Evolutionary conservation across 2,329 filamentous ascomycete species (phyloP).

Genomic region (Zymoseptoria brevis): DNA sequence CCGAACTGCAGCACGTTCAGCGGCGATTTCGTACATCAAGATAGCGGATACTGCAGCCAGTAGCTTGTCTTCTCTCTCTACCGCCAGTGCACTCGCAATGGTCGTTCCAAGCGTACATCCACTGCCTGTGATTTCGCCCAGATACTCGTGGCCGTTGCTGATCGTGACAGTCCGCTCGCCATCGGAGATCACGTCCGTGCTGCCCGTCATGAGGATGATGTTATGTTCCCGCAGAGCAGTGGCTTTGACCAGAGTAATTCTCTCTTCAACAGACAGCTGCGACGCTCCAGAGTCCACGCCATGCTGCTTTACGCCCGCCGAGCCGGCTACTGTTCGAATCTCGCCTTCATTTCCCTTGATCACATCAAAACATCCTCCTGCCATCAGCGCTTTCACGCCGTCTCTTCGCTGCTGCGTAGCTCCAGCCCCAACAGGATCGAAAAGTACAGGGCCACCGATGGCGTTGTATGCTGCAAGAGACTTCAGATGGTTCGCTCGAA

Average conservation of each 20-base stretch:
- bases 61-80: conserved; percentile 57
- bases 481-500: conserved; percentile 60
- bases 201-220: conserved; percentile 75
- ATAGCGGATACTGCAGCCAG: conserved; percentile 64
- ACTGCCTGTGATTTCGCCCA: conserved; percentile 62
- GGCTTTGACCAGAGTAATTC: conserved; percentile 53
- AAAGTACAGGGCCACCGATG: conserved; percentile 64
- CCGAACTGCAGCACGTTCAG: conserved; percentile 55
- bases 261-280: conserved; percentile 45
- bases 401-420: conserved; percentile 67
- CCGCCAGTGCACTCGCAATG: conserved; percentile 66
- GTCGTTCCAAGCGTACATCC: conserved; percentile 81
- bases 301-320: conserved; percentile 52
- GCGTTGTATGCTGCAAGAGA: conserved; percentile 77
- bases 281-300: conserved; percentile 73
- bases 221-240: conserved; percentile 62
- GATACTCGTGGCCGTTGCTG: conserved; percentile 65
- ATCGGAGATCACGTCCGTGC: conserved; percentile 69
- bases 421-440: conserved; percentile 86
- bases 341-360: conserved; percentile 95
- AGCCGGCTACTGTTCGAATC: conserved; percentile 63
- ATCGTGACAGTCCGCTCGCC: conserved; percentile 60
- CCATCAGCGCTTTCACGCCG: conserved; percentile 63
- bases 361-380: conserved; percentile 68
- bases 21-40: conserved; percentile 69